Evolutionary conservation across 805 yeast genomes (phyloP).

Genomic region (Candida maesae): DNA sequence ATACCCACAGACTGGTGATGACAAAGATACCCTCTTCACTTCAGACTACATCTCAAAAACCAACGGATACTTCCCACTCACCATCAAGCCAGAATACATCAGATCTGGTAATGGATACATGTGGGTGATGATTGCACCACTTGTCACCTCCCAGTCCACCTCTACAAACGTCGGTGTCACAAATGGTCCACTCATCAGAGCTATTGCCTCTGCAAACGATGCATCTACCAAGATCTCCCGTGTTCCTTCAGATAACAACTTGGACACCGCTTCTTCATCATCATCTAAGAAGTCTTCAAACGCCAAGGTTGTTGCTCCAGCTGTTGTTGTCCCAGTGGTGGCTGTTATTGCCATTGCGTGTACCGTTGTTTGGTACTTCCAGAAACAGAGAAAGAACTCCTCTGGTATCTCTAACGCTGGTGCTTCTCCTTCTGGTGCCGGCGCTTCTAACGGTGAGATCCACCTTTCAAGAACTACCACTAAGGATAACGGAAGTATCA

Average conservation of each 20-base stretch:
- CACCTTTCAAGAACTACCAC: constrained; percentile 26
- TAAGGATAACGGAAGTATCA: constrained; percentile 18
- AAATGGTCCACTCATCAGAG: constrained; percentile 38
- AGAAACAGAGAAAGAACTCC: constrained; percentile 19
- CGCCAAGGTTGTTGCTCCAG: constrained; percentile 36
- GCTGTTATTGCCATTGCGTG: constrained; percentile 29
- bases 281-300: constrained; percentile 15
- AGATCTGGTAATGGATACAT: constrained; percentile 34
- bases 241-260: constrained; percentile 39
- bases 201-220: constrained; percentile 30
- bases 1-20: constrained; percentile 33
- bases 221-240: constrained; percentile 31
- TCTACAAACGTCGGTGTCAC: constrained; percentile 37
- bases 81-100: constrained; percentile 30
- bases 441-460: constrained; percentile 17
- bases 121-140: constrained; percentile 37
- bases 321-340: constrained; percentile 41
- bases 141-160: constrained; percentile 30
- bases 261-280: constrained; percentile 17
- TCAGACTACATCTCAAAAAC: constrained; percentile 33
- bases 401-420: constrained; percentile 1
- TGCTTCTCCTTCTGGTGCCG: constrained; percentile 1
- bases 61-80: constrained; percentile 39
- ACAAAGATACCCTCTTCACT: constrained; percentile 31
- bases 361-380: constrained; percentile 31